Conservation (phyloP, 352 stramenopile species). For the Globisporangium solare region DNA sequence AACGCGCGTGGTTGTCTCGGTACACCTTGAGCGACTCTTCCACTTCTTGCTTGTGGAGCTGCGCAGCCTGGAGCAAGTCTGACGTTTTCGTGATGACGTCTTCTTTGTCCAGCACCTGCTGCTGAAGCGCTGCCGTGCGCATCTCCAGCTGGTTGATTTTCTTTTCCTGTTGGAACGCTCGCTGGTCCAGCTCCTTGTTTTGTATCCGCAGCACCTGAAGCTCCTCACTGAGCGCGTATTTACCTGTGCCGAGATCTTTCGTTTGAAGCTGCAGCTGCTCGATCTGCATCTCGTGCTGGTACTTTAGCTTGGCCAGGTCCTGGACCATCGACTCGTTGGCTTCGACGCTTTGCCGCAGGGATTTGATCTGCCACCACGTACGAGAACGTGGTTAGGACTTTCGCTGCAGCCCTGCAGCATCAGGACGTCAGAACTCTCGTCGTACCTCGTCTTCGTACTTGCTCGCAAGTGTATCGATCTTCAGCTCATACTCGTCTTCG, state of each 20-base stretch:
- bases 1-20: constrained; percentile 71
- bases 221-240: constrained; percentile 33
- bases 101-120: constrained; percentile 79
- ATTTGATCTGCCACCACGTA: constrained; percentile 28
- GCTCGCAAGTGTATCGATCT: constrained; percentile 49
- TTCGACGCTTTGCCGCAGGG: constrained; percentile 37
- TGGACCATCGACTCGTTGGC: constrained; percentile 50
- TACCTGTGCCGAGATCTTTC: constrained; percentile 48
- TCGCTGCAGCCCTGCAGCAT: not conserved
- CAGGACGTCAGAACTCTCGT: not conserved
- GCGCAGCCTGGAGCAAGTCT: constrained; percentile 58
- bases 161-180: constrained; percentile 81
- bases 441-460: constrained; percentile 69
- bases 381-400: not conserved
- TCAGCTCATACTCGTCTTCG: constrained; percentile 61
- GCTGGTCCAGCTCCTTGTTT: constrained; percentile 83
- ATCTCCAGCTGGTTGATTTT: constrained; percentile 75
- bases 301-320: constrained; percentile 63
- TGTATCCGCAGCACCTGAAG: constrained; percentile 49
- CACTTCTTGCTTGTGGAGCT: constrained; percentile 73
- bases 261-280: constrained; percentile 62
- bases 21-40: constrained; percentile 88
- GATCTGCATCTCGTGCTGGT: constrained; percentile 75
- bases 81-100: constrained; percentile 69
- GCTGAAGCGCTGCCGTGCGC: constrained; percentile 54